phyloP scores from a whole-genome alignment of 2,329 filamentous ascomycete genomes.

The Fusarium piperis region DNA sequence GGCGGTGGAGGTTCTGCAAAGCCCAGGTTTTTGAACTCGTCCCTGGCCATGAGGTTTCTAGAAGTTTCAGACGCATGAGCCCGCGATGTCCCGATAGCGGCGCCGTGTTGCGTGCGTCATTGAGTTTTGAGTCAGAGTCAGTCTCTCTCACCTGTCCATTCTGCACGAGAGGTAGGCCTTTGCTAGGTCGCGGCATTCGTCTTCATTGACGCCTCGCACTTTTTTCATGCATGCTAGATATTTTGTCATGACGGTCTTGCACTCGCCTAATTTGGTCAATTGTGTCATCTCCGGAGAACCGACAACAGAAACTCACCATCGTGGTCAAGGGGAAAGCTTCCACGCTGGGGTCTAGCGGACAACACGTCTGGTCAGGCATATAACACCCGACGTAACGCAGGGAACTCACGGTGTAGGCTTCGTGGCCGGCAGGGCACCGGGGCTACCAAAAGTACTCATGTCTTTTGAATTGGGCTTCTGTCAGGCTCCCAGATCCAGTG shows the following conservation, averaged over 20 bases:
- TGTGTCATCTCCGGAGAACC: background rate
- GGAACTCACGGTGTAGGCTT: constrained; percentile 73
- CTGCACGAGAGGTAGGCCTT: constrained; percentile 91
- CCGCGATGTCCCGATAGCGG: constrained; percentile 24
- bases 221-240: constrained; percentile 91
- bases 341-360: constrained; percentile 77
- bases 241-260: constrained; percentile 84
- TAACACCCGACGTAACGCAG: background rate
- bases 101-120: constrained; percentile 24
- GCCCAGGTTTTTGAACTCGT: constrained; percentile 94
- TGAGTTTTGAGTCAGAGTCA: background rate
- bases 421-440: constrained; percentile 70
- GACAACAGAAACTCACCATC: constrained; percentile 64
- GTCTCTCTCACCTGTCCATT: constrained; percentile 82
- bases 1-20: constrained; percentile 59
- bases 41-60: constrained; percentile 94
- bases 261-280: constrained; percentile 73
- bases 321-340: constrained; percentile 93
- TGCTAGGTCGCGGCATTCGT: constrained; percentile 84
- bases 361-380: constrained; percentile 23
- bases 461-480: constrained; percentile 20
- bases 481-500: constrained; percentile 1
- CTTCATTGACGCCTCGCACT: constrained; percentile 83
- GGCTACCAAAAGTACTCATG: constrained; percentile 75
- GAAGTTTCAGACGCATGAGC: constrained; percentile 21